Conservation (phyloP, 2,329 filamentous ascomycete genomes). For the Sarocladium brachiariae region DNA sequence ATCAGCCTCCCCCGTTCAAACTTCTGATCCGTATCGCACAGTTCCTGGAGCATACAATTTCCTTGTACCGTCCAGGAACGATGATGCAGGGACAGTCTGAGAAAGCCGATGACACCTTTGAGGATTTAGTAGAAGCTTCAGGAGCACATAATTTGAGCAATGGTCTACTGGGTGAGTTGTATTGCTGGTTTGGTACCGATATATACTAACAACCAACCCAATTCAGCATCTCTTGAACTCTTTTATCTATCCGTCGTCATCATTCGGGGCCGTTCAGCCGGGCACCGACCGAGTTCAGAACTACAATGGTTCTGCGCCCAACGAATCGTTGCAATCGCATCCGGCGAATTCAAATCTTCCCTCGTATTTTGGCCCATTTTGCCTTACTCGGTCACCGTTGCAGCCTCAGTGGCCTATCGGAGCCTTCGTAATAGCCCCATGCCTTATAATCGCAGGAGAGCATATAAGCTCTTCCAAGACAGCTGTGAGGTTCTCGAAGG, state of each 20-base stretch:
- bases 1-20: conserved; percentile 17
- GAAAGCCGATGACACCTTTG: conserved; percentile 14
- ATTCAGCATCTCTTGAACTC: conserved; percentile 17
- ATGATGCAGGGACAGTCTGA: conserved; percentile 9
- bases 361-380: conserved; percentile 18
- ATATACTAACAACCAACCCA: background rate
- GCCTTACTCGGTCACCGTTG: conserved; percentile 18
- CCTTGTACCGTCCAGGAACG: conserved; percentile 16
- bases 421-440: conserved; percentile 17
- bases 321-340: conserved; percentile 15
- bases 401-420: conserved; percentile 17
- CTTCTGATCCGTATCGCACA: conserved; percentile 17
- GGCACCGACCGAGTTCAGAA: conserved; percentile 12
- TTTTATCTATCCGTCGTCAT: conserved; percentile 18
- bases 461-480: conserved; percentile 15
- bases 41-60: conserved; percentile 17
- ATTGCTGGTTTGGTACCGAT: background rate
- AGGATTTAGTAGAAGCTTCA: conserved; percentile 13
- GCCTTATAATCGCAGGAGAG: conserved; percentile 14
- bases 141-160: conserved; percentile 13
- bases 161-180: conserved; percentile 14
- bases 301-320: conserved; percentile 17
- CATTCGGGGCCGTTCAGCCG: conserved; percentile 14
- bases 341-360: conserved; percentile 15
- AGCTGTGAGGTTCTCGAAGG: conserved; percentile 16